A percentile compares a stretch with the other conserved stretches of the same genome.
phyloP scores from a whole-genome alignment of 1,284 basidiomycete species.

The Ustilago loliicola region DNA sequence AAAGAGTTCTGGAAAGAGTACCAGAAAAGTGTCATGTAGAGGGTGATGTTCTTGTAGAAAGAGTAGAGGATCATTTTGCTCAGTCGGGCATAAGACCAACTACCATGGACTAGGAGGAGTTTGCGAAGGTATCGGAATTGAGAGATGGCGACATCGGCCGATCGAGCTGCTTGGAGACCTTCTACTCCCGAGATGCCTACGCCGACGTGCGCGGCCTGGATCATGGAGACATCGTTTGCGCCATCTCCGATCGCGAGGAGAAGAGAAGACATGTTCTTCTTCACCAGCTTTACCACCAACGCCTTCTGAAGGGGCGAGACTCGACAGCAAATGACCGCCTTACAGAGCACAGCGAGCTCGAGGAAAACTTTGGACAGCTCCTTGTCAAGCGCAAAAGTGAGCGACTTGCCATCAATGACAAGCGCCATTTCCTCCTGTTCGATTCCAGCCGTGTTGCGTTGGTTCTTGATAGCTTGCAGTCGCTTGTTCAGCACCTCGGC shows the following conservation, averaged over 20 bases:
- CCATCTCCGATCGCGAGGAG: conserved; percentile 88
- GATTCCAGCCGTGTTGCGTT: conserved; percentile 79
- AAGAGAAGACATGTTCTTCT: conserved; percentile 92
- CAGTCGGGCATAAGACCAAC: conserved; percentile 96
- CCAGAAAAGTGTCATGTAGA: conserved; percentile 99
- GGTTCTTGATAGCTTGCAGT: conserved; percentile 90
- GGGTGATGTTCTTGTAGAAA: conserved; percentile 83
- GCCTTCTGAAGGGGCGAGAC: conserved; percentile 99
- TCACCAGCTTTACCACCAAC: conserved; percentile 96
- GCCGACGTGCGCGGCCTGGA: conserved; percentile 82
- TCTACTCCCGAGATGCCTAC: conserved; percentile 98
- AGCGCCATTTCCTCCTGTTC: conserved; percentile 95
- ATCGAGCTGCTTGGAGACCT: conserved; percentile 96
- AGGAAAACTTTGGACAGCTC: conserved; percentile 88
- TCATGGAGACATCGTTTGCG: conserved; percentile 77
- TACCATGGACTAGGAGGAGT: conserved; percentile 93
- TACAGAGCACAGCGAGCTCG: conserved; percentile 97
- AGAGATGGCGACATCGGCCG: conserved; percentile 95
- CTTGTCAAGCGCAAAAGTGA: conserved; percentile 92
- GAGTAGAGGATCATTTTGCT: conserved; percentile 87
- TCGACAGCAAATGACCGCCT: conserved; percentile 97
- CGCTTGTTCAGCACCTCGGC: conserved; percentile 88
- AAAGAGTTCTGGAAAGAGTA: conserved; percentile 89
- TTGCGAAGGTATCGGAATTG: conserved; percentile 98
- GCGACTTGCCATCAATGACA: conserved; percentile 95